Conservation (phyloP, 805 yeast genomes). For the Ogataea philodendri region DNA sequence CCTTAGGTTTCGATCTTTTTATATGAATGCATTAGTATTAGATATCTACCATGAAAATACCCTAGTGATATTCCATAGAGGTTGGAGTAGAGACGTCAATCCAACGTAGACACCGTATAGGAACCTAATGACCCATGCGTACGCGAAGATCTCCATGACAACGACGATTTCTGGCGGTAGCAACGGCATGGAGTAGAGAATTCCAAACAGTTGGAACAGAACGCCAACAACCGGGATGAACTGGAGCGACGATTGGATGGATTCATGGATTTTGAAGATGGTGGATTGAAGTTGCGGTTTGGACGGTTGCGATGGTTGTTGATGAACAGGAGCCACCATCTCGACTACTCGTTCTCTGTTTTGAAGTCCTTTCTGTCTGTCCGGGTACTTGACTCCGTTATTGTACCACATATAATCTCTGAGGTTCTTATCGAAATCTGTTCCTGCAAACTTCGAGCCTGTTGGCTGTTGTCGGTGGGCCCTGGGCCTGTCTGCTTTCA, state of each 20-base stretch:
- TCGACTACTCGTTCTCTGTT: not conserved
- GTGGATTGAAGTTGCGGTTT: constrained; percentile 5
- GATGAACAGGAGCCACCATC: not conserved
- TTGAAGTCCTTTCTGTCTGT: constrained; percentile 15
- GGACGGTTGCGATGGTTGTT: not conserved
- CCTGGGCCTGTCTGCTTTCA: constrained; percentile 1
- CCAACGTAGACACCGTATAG: constrained; percentile 12
- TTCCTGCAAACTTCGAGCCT: constrained; percentile 7
- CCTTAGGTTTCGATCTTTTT: constrained; percentile 9
- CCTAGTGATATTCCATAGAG: constrained; percentile 5
- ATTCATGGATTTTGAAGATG: constrained; percentile 15
- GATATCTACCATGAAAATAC: constrained; percentile 5
- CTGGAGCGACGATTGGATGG: constrained; percentile 15
- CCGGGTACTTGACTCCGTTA: constrained; percentile 21
- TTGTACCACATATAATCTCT: constrained; percentile 22
- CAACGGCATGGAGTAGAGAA: constrained; percentile 12
- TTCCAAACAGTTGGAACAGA: constrained; percentile 15
- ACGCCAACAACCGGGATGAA: constrained; percentile 17
- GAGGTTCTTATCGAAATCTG: constrained; percentile 12
- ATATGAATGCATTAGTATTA: constrained; percentile 8
- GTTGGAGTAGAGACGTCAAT: constrained; percentile 1
- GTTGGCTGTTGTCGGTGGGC: not conserved
- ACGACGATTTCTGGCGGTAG: constrained; percentile 12
- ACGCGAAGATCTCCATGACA: constrained; percentile 11
- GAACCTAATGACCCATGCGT: constrained; percentile 8